Evolutionary conservation across 345 rosid genomes (phyloP), one percentile per base, ranked within the genome.

Genomic region (Noccaea caerulescens): DNA sequence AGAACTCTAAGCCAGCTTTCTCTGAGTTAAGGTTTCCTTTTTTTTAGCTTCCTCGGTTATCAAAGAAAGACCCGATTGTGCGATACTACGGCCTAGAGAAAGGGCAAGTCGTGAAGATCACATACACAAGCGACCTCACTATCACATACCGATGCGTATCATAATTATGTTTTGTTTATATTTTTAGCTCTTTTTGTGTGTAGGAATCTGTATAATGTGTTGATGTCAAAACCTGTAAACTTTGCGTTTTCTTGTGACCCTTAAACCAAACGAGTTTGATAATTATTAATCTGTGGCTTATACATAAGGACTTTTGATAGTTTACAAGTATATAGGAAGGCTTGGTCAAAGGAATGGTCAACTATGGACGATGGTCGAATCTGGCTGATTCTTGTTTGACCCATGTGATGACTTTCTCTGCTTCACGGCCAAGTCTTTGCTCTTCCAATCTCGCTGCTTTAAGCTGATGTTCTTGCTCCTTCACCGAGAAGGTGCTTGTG

Each of bases 21-120:
- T 4, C n/a, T 7, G 0, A 41, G 33, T 44, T n/a, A 2, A 42
- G 13, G 3, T 38, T 18, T 1, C 12, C 20, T 1, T 42, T 33
- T 55, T 36, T 18, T 30, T 58, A 92, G 94, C 88, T 92, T 47
- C 98, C 94, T 12, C 72, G 84, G 51, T 70, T 92, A 83, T 71
- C 80, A 32, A 68, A 64, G 72, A 75, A 58, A 0, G 94, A 92
- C 63, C 82, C 86, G 8, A 83, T 78, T 23, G 88, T 83, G 10
- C 62, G 81, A 51, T 86, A 89, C 56, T 88, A 86, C 47, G 94
- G 91, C 71, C 82, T 87, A 10, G 75, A 86, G 84, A 84, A 72
- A 82, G 92, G 94, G 34, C 88, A 92, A 77, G 87, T 87, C 42
- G 80, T 89, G 51, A 83, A 89, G 70, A 74, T 89, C 18, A 76